These are phyloP conservation scores for Pichia nanzhaoensis DNA, from an alignment of 805 yeast genomes.

Conservation along the genomic window DNA sequence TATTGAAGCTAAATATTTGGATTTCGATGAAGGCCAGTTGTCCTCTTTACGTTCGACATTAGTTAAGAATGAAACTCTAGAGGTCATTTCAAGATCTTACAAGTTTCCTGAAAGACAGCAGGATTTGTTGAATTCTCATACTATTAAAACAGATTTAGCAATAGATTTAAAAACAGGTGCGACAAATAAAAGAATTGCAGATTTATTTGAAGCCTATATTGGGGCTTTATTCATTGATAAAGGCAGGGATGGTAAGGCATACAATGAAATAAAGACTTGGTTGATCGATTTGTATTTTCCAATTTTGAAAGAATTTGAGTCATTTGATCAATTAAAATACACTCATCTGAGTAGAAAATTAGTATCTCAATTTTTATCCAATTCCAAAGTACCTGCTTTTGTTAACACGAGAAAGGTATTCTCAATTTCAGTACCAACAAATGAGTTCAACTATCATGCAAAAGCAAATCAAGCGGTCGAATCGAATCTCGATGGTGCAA, in stretches of 20 bases:
- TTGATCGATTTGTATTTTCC: slow-evolving; percentile 30
- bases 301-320: slow-evolving; percentile 21
- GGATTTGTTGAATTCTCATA: slow-evolving; percentile 35
- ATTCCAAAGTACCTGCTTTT: background rate
- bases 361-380: background rate
- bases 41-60: slow-evolving; percentile 63
- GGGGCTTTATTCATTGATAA: slow-evolving; percentile 71
- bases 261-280: slow-evolving; percentile 49
- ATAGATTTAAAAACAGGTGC: slow-evolving; percentile 30
- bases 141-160: slow-evolving; percentile 8
- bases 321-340: slow-evolving; percentile 2
- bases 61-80: slow-evolving; percentile 66
- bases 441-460: background rate
- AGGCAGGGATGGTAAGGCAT: slow-evolving; percentile 12
- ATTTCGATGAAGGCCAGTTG: slow-evolving; percentile 73
- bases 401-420: background rate
- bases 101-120: slow-evolving; percentile 47
- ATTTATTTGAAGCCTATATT: slow-evolving; percentile 87
- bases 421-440: slow-evolving; percentile 4
- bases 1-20: slow-evolving; percentile 58
- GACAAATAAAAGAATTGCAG: slow-evolving; percentile 68
- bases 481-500: background rate
- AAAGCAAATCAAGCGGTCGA: background rate
- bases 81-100: slow-evolving; percentile 64
- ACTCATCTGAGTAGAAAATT: slow-evolving; percentile 7